Conservation (phyloP, 495 filamentous ascomycete species). For the Haplographium delicatum region DNA sequence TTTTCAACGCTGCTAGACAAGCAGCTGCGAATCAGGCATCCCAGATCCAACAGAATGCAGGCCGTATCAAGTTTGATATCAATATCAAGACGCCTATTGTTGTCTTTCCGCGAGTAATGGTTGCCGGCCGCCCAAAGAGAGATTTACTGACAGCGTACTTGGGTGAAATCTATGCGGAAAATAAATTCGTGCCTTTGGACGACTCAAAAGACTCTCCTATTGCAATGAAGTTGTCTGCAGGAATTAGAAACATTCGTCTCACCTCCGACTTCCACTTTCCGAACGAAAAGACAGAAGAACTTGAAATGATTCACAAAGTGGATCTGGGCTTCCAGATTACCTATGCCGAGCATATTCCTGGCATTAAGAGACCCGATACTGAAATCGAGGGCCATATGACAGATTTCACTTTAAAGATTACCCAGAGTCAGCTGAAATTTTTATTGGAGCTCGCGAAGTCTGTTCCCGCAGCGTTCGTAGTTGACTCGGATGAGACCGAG, state of each 20-base stretch:
- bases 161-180: conserved; percentile 95
- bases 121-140: conserved; percentile 49
- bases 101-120: conserved; percentile 77
- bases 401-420: conserved; percentile 82
- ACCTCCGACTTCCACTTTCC: conserved; percentile 86
- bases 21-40: conserved; percentile 93
- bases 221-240: conserved; percentile 85
- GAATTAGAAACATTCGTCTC: conserved; percentile 84
- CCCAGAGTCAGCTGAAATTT: conserved; percentile 86
- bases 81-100: conserved; percentile 91
- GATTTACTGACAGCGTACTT: conserved; percentile 89
- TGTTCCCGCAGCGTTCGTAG: conserved; percentile 79
- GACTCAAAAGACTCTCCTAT: conserved; percentile 62
- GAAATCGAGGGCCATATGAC: conserved; percentile 90
- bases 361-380: conserved; percentile 77
- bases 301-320: conserved; percentile 95
- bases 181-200: conserved; percentile 78
- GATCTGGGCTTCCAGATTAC: conserved; percentile 89
- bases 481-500: conserved; percentile 60
- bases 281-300: conserved; percentile 67
- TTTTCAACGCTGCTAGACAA: conserved; percentile 94
- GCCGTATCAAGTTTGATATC: conserved; percentile 88
- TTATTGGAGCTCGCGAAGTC: conserved; percentile 77
- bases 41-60: conserved; percentile 83
- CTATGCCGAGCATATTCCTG: conserved; percentile 76